Conservation (phyloP, 805 yeast species). For the Saturnispora diversa region DNA sequence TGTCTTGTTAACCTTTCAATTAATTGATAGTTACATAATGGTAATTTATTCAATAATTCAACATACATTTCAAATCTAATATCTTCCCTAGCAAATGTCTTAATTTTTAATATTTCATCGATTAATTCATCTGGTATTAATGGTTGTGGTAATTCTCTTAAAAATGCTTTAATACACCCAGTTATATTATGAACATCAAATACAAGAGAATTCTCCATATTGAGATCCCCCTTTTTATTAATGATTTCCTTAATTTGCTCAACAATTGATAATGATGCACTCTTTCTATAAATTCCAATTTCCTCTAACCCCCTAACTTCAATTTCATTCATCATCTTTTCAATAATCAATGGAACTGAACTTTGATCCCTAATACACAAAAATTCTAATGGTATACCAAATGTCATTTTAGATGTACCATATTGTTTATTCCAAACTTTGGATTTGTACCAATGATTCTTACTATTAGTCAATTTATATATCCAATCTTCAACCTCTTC, state of each 20-base stretch:
- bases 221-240: slow-evolving; percentile 39
- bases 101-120: slow-evolving; percentile 41
- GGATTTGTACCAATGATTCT: slow-evolving; percentile 49
- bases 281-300: slow-evolving; percentile 77
- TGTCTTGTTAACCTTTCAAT: slow-evolving; percentile 63
- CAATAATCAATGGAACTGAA: slow-evolving; percentile 57
- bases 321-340: slow-evolving; percentile 59
- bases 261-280: slow-evolving; percentile 44
- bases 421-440: slow-evolving; percentile 24
- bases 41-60: slow-evolving; percentile 35
- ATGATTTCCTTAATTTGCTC: slow-evolving; percentile 36
- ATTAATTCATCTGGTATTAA: slow-evolving; percentile 62
- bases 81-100: slow-evolving; percentile 20
- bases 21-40: slow-evolving; percentile 58
- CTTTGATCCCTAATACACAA: slow-evolving; percentile 67
- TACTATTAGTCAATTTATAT: slow-evolving; percentile 37
- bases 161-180: slow-evolving; percentile 74
- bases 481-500: slow-evolving; percentile 72
- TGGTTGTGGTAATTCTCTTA: slow-evolving; percentile 84
- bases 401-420: slow-evolving; percentile 35
- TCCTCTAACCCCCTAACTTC: slow-evolving; percentile 86
- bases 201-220: slow-evolving; percentile 34
- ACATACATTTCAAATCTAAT: slow-evolving; percentile 23
- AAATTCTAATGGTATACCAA: slow-evolving; percentile 77
- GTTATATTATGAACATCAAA: slow-evolving; percentile 82